phyloP scores from a whole-genome alignment of 305 asterid genomes.

The Solanum aculeatissimum region DNA sequence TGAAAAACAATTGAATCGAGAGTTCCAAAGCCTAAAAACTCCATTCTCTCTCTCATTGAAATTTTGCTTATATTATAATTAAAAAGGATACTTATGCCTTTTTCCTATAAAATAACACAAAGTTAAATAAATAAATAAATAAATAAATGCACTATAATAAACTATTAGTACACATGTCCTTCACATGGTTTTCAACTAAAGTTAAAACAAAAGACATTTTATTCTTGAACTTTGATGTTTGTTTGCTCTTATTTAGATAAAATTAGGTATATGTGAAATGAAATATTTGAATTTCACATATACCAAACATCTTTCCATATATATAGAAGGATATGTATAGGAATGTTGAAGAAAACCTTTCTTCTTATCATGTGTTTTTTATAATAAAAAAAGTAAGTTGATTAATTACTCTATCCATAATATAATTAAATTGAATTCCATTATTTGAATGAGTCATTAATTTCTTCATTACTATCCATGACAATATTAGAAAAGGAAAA shows the following conservation, averaged over 20 bases:
- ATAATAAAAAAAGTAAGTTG: not conserved
- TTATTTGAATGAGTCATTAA: not conserved
- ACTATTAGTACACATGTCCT: not conserved
- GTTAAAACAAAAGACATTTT: not conserved
- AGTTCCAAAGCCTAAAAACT: no score
- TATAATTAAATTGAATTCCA: not conserved
- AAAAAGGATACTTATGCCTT: no score
- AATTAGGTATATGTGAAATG: not conserved
- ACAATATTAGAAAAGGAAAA: not conserved
- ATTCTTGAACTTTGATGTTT: not conserved
- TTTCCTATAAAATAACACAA: not conserved
- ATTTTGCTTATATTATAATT: no score
- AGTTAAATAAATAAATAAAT: not conserved
- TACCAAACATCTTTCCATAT: not conserved
- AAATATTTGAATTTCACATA: not conserved
- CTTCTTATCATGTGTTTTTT: not conserved
- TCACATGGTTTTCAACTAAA: not conserved
- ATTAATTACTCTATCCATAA: not conserved
- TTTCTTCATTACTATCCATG: not conserved
- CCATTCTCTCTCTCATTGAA: no score
- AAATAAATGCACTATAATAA: not conserved
- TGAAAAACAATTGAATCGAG: no score
- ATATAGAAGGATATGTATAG: not conserved
- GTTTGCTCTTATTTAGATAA: not conserved
- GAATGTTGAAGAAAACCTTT: not conserved